Evolutionary conservation across 768 basidiomycete genomes (phyloP), one percentile per base, ranked within the genome.

Genomic region (Lactarius deliciosus): DNA sequence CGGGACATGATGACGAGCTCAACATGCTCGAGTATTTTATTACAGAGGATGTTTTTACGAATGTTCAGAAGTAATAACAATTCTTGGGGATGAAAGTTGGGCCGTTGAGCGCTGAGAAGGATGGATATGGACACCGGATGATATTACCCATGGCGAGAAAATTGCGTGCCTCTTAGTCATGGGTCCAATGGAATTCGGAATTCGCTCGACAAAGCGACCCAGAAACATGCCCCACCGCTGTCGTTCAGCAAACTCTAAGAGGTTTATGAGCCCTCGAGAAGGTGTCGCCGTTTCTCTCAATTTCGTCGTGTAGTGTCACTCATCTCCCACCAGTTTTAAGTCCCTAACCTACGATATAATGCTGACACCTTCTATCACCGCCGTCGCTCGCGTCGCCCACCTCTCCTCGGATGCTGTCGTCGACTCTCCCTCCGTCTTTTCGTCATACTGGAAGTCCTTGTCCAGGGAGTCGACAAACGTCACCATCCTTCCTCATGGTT

Each of bases 351-450:
- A 2, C 47, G n/a, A 50, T 8, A 57, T 58, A 43, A 63, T 66
- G 10, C 28, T 65, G 41, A 63, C 68, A 57, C 68, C 73, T 22
- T 68, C 79, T 1, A 69, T 77, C 58, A 64, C 73, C 11, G 71
- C 82, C 6, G 87, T 90, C 62, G 83, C 88, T 47, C 86, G 90
- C 43, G 81, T 92, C 67, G 89, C 87, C n/a, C 87, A 83, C 75
- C 76, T 90, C 36, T 80, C 86, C 38, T 90, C 91, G 8, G 89
- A 90, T 71, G 76, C 84, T 56, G 72, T 92, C 18, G 77, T 93
- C 55, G 82, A 90, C 69, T 81, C 73, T 79, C 6, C 72, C 75
- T 40, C 79, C 80, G 16, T 73, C 71, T 5, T 70, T 70, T 36
- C 87, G 85, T 0, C 68, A 73, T 50, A 86, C 85, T 74, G 70